Conservation (phyloP, 179 eudicot genomes). For the Corrigiola litoralis region DNA sequence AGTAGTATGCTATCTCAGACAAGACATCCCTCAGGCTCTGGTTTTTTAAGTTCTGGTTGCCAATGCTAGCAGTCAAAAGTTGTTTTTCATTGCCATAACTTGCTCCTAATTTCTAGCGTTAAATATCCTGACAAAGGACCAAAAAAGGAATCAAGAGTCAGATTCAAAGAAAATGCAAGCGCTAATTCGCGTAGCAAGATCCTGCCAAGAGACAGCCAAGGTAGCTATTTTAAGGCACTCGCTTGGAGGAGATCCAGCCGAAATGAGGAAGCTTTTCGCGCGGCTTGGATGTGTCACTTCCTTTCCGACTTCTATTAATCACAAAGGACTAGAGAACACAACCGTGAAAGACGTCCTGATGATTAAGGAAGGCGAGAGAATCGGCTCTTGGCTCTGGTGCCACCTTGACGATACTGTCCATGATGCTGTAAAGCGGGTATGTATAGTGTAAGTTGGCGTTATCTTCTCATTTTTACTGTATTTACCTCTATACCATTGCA, state of each 20-base stretch:
- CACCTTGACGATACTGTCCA: constrained; percentile 50
- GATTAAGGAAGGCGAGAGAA: constrained; percentile 58
- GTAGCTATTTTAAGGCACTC: constrained; percentile 29
- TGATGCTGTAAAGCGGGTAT: constrained; percentile 71
- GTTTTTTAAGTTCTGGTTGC: background rate
- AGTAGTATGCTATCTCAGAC: constrained; percentile 8
- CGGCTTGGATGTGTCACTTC: constrained; percentile 37
- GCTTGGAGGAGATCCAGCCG: constrained; percentile 13
- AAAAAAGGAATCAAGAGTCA: too few species aligned
- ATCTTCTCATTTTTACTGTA: too few species aligned
- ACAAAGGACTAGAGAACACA: constrained; percentile 68
- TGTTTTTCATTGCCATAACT: background rate
- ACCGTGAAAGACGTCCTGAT: constrained; percentile 63
- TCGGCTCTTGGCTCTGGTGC: constrained; percentile 82
- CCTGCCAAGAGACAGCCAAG: constrained; percentile 47
- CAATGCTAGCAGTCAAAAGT: too few species aligned
- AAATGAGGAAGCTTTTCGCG: constrained; percentile 27
- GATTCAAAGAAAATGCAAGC: constrained; percentile 59
- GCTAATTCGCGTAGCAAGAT: constrained; percentile 33
- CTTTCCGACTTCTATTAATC: constrained; percentile 23
- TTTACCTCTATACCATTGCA: too few species aligned
- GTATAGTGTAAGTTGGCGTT: background rate
- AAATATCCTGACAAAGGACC: too few species aligned
- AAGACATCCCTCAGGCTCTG: constrained; percentile 19
- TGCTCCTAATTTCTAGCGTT: background rate